These are phyloP conservation scores for Leccinum griseonigrum DNA, from an alignment of 1,284 basidiomycete species.

Conservation along the genomic window DNA sequence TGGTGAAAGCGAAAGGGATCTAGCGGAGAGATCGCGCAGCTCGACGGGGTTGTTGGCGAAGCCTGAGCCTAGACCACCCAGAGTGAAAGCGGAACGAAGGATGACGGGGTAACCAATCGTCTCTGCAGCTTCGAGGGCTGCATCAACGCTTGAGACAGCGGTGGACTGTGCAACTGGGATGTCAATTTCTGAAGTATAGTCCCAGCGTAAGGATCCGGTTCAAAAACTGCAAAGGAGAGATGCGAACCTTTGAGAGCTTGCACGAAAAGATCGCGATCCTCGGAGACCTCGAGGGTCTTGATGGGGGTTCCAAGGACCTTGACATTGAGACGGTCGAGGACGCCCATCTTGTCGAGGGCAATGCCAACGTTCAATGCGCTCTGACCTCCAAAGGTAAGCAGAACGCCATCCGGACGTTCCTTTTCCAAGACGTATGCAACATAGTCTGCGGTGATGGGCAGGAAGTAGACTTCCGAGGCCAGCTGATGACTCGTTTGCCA, in stretches of 20 bases:
- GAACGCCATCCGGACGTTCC: constrained; percentile 95
- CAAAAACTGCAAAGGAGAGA: background rate
- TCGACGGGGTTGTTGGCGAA: constrained; percentile 97
- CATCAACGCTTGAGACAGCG: constrained; percentile 94
- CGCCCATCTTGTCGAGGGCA: constrained; percentile 96
- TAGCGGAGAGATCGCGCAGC: constrained; percentile 91
- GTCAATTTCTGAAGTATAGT: constrained; percentile 75
- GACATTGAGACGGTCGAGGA: constrained; percentile 92
- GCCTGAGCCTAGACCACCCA: constrained; percentile 97
- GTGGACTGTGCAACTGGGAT: constrained; percentile 98
- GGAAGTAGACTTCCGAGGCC: constrained; percentile 96
- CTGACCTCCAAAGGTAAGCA: constrained; percentile 98
- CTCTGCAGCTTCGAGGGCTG: constrained; percentile 88
- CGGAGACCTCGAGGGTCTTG: constrained; percentile 91
- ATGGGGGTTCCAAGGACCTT: constrained; percentile 97
- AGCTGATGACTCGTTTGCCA: constrained; percentile 98
- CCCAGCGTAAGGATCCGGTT: constrained; percentile 3
- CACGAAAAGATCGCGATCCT: constrained; percentile 97
- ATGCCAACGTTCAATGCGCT: constrained; percentile 98
- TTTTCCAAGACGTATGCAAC: constrained; percentile 99
- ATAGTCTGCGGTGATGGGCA: constrained; percentile 96
- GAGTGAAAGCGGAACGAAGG: constrained; percentile 95
- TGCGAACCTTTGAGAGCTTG: constrained; percentile 88
- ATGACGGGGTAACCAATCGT: constrained; percentile 98
- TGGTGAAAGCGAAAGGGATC: constrained; percentile 87